A percentile compares a stretch with the other conserved stretches of the same genome.
Conservation (phyloP, 352 stramenopile genomes). For the Globisporangium yorkense region DNA sequence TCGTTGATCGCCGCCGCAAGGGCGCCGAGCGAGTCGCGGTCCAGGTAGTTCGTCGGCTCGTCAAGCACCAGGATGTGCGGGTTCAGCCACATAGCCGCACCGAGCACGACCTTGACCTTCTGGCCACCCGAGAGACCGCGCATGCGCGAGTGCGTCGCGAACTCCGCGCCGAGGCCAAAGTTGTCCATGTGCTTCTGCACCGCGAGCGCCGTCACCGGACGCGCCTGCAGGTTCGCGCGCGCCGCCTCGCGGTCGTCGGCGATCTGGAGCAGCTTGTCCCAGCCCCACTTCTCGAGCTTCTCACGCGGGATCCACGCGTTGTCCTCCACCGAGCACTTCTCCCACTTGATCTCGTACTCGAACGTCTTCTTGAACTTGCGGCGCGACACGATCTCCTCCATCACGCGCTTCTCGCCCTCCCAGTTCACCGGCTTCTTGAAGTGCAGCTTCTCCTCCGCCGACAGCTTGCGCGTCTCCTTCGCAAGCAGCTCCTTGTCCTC, state of each 20-base stretch:
- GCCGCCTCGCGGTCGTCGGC: conserved; percentile 94
- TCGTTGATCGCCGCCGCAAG: conserved; percentile 94
- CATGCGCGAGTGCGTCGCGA: conserved; percentile 98
- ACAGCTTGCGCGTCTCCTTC: conserved; percentile 89
- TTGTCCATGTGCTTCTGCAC: conserved; percentile 97
- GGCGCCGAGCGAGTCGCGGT: conserved; percentile 95
- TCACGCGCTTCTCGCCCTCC: conserved; percentile 86
- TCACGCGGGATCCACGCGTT: conserved; percentile 94
- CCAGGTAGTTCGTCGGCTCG: conserved; percentile 95
- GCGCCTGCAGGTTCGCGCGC: conserved; percentile 89
- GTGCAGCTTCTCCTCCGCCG: conserved; percentile 90
- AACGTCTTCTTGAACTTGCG: conserved; percentile 93
- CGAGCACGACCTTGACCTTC: conserved; percentile 99
- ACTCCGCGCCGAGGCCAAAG: conserved; percentile 95
- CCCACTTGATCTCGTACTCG: conserved; percentile 98
- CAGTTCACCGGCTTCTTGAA: conserved; percentile 95
- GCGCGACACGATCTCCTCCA: conserved; percentile 90
- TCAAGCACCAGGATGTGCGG: conserved; percentile 94
- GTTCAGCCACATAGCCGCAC: conserved; percentile 95
- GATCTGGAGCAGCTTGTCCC: conserved; percentile 96
- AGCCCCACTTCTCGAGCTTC: conserved; percentile 96
- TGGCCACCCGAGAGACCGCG: conserved; percentile 96
- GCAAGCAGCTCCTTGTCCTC: conserved; percentile 90
- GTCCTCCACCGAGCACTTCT: conserved; percentile 90
- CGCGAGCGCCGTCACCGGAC: conserved; percentile 92